A percentile compares a stretch with the other conserved stretches of the same genome.
Evolutionary conservation across 176 grass and related monocot genomes (phyloP).

Genomic region (Dactylis glomerata): DNA sequence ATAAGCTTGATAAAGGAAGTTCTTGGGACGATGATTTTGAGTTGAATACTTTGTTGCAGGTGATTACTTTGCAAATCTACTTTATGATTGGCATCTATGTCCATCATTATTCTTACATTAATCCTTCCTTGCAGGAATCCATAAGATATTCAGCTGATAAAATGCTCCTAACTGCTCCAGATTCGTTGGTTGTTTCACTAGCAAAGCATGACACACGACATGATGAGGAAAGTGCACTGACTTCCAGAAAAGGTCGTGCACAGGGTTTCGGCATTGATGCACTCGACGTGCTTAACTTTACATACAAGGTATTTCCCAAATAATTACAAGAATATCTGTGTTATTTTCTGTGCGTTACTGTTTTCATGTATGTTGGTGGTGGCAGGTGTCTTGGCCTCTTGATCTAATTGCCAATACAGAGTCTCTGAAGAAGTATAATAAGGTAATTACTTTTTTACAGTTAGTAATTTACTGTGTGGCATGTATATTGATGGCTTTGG

Average conservation of each 20-base stretch:
- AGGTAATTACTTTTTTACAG: slow-evolving; percentile 49
- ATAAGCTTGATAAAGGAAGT: slow-evolving; percentile 86
- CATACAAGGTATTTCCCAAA: slow-evolving; percentile 75
- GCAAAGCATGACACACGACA: slow-evolving; percentile 38
- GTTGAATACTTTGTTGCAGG: slow-evolving; percentile 94
- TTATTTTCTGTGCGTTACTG: background rate
- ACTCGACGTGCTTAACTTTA: slow-evolving; percentile 83
- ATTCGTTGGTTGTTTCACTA: slow-evolving; percentile 80
- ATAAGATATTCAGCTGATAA: slow-evolving; percentile 92
- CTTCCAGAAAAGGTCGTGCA: slow-evolving; percentile 48
- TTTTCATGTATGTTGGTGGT: slow-evolving; percentile 35
- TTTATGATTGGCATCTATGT: slow-evolving; percentile 17
- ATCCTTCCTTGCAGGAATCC: slow-evolving; percentile 63
- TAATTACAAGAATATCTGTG: slow-evolving; percentile 10
- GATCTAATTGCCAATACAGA: slow-evolving; percentile 84
- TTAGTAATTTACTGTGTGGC: background rate
- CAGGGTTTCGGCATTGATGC: slow-evolving; percentile 87
- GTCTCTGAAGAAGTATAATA: slow-evolving; percentile 92
- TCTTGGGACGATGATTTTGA: slow-evolving; percentile 96
- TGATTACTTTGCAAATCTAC: slow-evolving; percentile 30
- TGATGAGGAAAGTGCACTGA: slow-evolving; percentile 48
- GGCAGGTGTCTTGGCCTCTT: slow-evolving; percentile 94
- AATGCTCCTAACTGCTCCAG: slow-evolving; percentile 67
- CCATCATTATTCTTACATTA: slow-evolving; percentile 25
- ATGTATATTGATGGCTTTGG: slow-evolving; percentile 8